Base-by-base conservation (phyloP, 441 rosid species). In the Croton setiger region DNA sequence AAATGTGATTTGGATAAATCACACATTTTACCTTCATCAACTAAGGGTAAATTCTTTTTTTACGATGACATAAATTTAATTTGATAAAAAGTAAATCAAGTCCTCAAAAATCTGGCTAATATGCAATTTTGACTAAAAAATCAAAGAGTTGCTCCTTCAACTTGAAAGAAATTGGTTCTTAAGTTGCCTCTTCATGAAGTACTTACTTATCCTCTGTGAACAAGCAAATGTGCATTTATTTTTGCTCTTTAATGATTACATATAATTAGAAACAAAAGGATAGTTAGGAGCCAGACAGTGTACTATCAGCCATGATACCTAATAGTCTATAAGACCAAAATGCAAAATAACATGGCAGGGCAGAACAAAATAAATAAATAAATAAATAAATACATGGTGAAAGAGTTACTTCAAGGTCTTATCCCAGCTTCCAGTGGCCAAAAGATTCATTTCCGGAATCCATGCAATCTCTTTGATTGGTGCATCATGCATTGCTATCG, bases 401-500 rank as follows among this genome's bases (percentile, higher is more conserved):
- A 18, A 6, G 70, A 67, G 14, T 65, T 87, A 92, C 99, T 80
- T 95, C 80, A 95, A 69, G 49, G 98, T 88, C 80, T 89, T 96
- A 80, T 96, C 99, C 96, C 90, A 93, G 82, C 99, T 91, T 73
- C 94, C 97, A 0, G 96, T 80, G 37, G 81, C 97, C 64, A 96
- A 84, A 60, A 93, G 83, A 72, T 82, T 91, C 96, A 96, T 91
- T 81, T 87, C 97, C 0, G 98, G 91, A 80, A 96, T 86, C 99
- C 99, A 96, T 23, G 97, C 92, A 71, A 96, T 68, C 70, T 86
- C 93, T 71, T 74, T 81, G 69, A 96, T 75, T 33, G 99, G 95
- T 15, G 87, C 95, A 67, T 95, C 98, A 69, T 95, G 99, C 93
- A 88, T 87, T n/a, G 97, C 98, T 48, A 95, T 88, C 70, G 98